Percentiles rank a stretch among this genome's conserved stretches.
phyloP scores from a whole-genome alignment of 2,329 filamentous ascomycete species.

The Microsporum audouinii region DNA sequence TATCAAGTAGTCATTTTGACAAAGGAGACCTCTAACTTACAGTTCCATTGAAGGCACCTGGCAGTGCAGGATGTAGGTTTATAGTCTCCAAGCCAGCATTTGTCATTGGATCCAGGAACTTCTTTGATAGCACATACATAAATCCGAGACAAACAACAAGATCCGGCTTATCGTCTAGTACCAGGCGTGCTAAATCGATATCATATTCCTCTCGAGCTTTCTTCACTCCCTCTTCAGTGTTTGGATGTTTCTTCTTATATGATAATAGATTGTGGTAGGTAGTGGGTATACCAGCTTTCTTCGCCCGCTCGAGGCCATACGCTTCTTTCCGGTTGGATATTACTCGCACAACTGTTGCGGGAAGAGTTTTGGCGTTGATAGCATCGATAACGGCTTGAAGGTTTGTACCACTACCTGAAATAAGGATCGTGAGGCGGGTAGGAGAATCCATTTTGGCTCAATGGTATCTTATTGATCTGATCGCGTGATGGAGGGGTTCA shows the following conservation, averaged over 20 bases:
- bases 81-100: conserved; percentile 56
- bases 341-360: conserved; percentile 49
- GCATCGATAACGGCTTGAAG: conserved; percentile 65
- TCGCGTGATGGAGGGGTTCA: not conserved
- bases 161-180: conserved; percentile 56
- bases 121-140: conserved; percentile 68
- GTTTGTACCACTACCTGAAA: conserved; percentile 65
- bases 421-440: conserved; percentile 53
- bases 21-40: not conserved
- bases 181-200: conserved; percentile 56
- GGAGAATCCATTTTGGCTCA: conserved; percentile 14
- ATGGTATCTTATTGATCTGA: not conserved
- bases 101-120: conserved; percentile 59
- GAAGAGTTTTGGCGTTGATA: conserved; percentile 37
- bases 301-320: conserved; percentile 52
- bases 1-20: not conserved
- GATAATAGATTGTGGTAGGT: conserved; percentile 68
- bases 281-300: conserved; percentile 53
- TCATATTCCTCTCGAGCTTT: conserved; percentile 59
- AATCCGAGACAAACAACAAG: conserved; percentile 73
- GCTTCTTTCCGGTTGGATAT: conserved; percentile 55
- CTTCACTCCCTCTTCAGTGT: conserved; percentile 42
- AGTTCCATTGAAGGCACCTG: conserved; percentile 33
- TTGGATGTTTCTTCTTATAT: conserved; percentile 49
- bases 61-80: conserved; percentile 69